Base-by-base conservation (phyloP, 805 yeast species). In the Sugiyamaella chiloensis region DNA sequence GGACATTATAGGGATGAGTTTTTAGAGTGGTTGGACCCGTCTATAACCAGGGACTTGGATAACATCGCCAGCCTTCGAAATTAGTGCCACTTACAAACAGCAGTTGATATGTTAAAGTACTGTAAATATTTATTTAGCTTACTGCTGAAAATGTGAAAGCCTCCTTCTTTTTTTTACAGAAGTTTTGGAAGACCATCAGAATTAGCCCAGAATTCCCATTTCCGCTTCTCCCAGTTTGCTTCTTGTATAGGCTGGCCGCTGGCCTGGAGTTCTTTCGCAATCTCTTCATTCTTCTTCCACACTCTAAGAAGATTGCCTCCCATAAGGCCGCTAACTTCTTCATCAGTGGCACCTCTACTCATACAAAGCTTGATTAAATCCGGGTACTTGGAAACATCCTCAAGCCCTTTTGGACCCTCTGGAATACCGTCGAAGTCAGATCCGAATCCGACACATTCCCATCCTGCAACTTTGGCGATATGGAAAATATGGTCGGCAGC, bases 311-410 rank as follows among this genome's bases (percentile, higher is more conserved):
- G 12, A 44, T 52, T 53, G 5, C 47, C 55, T 5, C 56, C 56
- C 48, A 46, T 43, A 6, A 53, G 47, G 8, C 50, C 51, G 16
- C 29, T 39, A 23, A 51, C 29, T 12, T 53, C 68, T n/a, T 67
- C 72, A 36, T 75, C 78, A 0, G 71, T 58, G 1, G 79, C 79
- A 24, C 66, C 66, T 4, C 61, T 56, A 8, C 52, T 59, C 42
- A 61, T 59, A 14, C 65, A 55, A 30, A 53, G 59, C 47, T 66
- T 67, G 24, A 76, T 56, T 43, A 77, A 59, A 34, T 73, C 78
- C 0, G 81, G 81, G 52, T 76, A 77, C 55, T 76, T 77, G 9
- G 80, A 74, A 1, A 75, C 80, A 54, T 77, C 79, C 55, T 76
- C 80, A n/a, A 77, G 58, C 0, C 80, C 81, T 14, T 50, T 55